These are phyloP conservation scores for Apophysomyces elegans DNA, from an alignment of 371 early-diverging fungal species.

Conservation along the genomic window DNA sequence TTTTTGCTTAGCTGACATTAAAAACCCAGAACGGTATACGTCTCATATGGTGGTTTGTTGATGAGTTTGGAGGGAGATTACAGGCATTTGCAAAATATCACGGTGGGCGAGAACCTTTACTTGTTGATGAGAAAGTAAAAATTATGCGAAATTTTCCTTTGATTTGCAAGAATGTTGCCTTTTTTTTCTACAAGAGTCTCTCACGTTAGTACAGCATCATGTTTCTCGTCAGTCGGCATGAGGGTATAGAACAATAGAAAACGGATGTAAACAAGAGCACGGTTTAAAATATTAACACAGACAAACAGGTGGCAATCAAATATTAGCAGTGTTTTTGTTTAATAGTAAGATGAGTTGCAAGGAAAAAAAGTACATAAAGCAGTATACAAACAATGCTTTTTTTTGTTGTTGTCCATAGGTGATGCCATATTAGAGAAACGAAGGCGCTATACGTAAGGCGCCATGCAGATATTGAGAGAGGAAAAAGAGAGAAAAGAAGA, in stretches of 20 bases:
- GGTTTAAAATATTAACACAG: too few species aligned
- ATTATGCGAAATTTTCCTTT: neutral
- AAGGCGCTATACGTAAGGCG: neutral
- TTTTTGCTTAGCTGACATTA: too few species aligned
- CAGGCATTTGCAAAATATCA: constrained; percentile 80
- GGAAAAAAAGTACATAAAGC: constrained; percentile 9
- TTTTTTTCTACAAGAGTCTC: too few species aligned
- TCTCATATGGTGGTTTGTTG: constrained; percentile 93
- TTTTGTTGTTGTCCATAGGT: constrained; percentile 10
- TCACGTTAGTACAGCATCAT: too few species aligned
- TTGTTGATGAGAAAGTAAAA: constrained; percentile 84
- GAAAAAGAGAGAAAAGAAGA: neutral
- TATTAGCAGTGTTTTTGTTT: constrained; percentile 7
- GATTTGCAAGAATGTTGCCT: too few species aligned
- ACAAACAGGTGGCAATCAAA: neutral
- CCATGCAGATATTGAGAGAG: constrained; percentile 7
- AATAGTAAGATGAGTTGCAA: constrained; percentile 6
- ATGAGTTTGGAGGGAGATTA: constrained; percentile 91
- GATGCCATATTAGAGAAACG: constrained; percentile 9
- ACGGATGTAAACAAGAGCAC: too few species aligned
- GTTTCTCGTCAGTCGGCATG: too few species aligned
- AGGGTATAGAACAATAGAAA: too few species aligned
- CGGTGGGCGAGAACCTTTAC: constrained; percentile 87
- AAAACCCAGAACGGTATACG: constrained; percentile 69
- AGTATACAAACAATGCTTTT: constrained; percentile 11